Percentiles rank a stretch among this genome's conserved stretches.
Evolutionary conservation across 2,329 filamentous ascomycete species (phyloP).

Genomic region (Pseudogymnoascus sp.): DNA sequence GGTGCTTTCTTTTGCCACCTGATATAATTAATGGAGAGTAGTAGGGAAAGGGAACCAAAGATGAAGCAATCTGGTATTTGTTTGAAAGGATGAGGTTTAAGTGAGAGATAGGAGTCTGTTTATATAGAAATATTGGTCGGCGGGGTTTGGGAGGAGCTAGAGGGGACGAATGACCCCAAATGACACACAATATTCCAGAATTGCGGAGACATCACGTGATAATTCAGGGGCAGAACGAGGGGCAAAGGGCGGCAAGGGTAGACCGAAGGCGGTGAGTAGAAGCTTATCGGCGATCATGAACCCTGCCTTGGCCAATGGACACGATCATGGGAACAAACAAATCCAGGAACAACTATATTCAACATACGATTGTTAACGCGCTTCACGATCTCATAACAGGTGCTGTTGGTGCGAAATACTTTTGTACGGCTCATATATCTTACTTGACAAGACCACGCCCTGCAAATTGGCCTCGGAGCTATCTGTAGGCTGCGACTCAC

Average conservation of each 20-base stretch:
- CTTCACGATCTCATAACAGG: not conserved
- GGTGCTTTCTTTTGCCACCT: not conserved
- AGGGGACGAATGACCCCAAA: constrained; percentile 6
- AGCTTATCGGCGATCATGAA: constrained; percentile 4
- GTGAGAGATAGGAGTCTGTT: not conserved
- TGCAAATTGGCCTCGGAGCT: not conserved
- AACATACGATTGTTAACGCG: not conserved
- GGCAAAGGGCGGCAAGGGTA: not conserved
- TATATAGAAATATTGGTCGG: not conserved
- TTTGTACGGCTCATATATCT: not conserved
- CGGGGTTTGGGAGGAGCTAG: constrained; percentile 1
- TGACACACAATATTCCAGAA: not conserved
- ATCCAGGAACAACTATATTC: constrained; percentile 1
- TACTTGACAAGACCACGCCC: not conserved
- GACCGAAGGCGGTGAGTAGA: not conserved
- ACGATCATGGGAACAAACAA: not conserved
- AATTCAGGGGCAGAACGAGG: constrained; percentile 2
- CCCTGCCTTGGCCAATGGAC: not conserved
- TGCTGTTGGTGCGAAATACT: not conserved
- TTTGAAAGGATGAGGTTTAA: not conserved
- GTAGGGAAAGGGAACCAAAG: not conserved
- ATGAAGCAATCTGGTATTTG: not conserved
- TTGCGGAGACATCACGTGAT: not conserved
- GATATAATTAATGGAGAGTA: not conserved
- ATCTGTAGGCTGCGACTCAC: not conserved